These are phyloP conservation scores for Diaporthe batatas DNA, from an alignment of 2,329 filamentous ascomycete genomes.

Conservation along the genomic window DNA sequence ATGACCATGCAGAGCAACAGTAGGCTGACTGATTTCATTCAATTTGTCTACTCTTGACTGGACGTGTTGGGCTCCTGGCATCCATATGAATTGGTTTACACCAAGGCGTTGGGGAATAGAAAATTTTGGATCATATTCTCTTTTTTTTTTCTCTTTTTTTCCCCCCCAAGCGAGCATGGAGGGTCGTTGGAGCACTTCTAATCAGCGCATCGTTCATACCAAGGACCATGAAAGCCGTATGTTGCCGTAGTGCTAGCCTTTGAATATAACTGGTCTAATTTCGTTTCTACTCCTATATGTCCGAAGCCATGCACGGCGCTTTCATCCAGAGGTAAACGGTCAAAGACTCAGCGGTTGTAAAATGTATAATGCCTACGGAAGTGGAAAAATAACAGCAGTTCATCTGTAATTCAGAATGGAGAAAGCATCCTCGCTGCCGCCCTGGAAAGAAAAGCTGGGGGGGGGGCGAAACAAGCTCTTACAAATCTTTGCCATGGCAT, in stretches of 20 bases:
- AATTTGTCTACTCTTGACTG: not conserved
- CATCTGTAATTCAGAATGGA: constrained; percentile 68
- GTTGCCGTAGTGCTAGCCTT: not conserved
- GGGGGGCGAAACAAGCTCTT: constrained; percentile 68
- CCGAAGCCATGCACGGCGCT: too few species aligned
- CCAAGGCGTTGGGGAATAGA: constrained; percentile 25
- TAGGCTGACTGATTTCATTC: not conserved
- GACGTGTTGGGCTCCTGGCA: not conserved
- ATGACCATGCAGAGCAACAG: not conserved
- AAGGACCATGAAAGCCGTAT: not conserved
- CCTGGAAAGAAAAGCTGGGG: constrained; percentile 62
- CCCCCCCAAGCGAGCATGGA: constrained; percentile 3
- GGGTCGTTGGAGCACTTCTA: not conserved
- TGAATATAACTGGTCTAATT: not conserved
- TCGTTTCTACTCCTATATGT: too few species aligned
- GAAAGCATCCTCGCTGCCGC: constrained; percentile 45
- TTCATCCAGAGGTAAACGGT: too few species aligned
- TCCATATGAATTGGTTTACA: not conserved
- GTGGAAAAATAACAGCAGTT: too few species aligned
- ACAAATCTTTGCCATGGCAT: constrained; percentile 62
- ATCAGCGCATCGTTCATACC: not conserved
- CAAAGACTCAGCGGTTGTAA: too few species aligned
- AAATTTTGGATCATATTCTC: not conserved
- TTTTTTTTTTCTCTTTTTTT: too few species aligned
- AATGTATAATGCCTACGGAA: too few species aligned